Evolutionary conservation across 306 rosid genomes (phyloP).

Genomic region (Cucurbita argyrosperma): DNA sequence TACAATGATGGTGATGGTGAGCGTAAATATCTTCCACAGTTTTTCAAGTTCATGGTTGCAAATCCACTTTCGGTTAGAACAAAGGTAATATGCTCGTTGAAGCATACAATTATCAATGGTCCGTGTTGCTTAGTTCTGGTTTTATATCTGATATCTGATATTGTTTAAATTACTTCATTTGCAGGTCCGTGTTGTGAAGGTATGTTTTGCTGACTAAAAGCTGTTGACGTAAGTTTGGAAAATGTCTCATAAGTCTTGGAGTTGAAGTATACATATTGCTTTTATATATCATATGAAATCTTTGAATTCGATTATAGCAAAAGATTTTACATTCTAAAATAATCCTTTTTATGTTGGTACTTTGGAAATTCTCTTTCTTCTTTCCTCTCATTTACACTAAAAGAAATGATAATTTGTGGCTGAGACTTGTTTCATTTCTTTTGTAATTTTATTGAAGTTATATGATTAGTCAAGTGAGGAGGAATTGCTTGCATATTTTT

Average conservation of each 20-base stretch:
- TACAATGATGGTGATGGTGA: slow-evolving; percentile 83
- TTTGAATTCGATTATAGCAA: neutral
- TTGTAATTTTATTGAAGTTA: neutral
- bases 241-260: neutral
- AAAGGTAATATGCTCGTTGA: slow-evolving; percentile 33
- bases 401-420: neutral
- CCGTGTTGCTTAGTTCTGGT: neutral
- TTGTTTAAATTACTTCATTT: slow-evolving; percentile 12
- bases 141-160: neutral
- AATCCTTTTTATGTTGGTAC: neutral
- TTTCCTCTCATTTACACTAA: neutral
- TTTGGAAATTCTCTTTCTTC: neutral
- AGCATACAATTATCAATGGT: neutral
- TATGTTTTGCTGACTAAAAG: slow-evolving; percentile 35
- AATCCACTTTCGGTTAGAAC: slow-evolving; percentile 96
- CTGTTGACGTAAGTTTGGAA: slow-evolving; percentile 25
- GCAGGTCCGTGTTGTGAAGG: slow-evolving; percentile 97
- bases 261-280: neutral
- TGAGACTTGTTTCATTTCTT: neutral
- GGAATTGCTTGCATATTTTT: neutral
- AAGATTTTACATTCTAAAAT: neutral
- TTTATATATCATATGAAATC: slow-evolving; percentile 2
- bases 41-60: slow-evolving; percentile 85
- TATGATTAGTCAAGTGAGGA: neutral
- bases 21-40: slow-evolving; percentile 93